Base-by-base conservation (phyloP, 495 filamentous ascomycete genomes). In the Choiromyces venosus region DNA sequence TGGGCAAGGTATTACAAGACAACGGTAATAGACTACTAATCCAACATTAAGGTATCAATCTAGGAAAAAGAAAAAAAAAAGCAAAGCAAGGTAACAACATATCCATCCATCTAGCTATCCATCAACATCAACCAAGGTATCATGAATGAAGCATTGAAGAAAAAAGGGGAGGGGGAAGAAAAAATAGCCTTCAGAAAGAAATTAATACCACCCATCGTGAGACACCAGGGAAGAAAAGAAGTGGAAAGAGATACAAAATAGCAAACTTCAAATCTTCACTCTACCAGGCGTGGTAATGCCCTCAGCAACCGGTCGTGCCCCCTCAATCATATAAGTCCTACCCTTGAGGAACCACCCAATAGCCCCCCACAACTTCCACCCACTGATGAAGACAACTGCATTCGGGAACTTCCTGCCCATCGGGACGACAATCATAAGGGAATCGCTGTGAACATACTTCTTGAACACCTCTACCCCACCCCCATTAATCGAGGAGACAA, bases 281-380 rank as follows among this genome's bases (percentile, higher is more conserved):
- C 69, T 56, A 25, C 74, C 78, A 4, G 39, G 2, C 1, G 66
- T 71, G 0, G 35, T 16, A 64, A 69, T 66, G 0, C 78, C 79
- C n/a, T 72, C 71, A 16, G 78, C 79, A 35, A 80, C 46, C 0
- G 64, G 44, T 61, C 71, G 78, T 14, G 40, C 69, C 12, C 19
- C 39, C 33, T 74, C 76, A 38, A 82, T 35, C 72, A 83, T 83
- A 66, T 87, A 89, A 70, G 86, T 84, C 73, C 86, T 83, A 16
- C 87, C 87, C 81, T 90, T 90, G 29, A 87, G 76, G 71, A 85
- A 70, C 83, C 85, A 87, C 3, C 87, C 85, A 71, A 87, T 46
- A 46, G 84, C 83, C 21, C 87, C 85, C 40, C 87, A 88, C 68
- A 88, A 8, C 70, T 74, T 77, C 76, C 80, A 88, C 1, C 87